Conservation (phyloP, 805 yeast species). For the Yamadazyma endophytica region DNA sequence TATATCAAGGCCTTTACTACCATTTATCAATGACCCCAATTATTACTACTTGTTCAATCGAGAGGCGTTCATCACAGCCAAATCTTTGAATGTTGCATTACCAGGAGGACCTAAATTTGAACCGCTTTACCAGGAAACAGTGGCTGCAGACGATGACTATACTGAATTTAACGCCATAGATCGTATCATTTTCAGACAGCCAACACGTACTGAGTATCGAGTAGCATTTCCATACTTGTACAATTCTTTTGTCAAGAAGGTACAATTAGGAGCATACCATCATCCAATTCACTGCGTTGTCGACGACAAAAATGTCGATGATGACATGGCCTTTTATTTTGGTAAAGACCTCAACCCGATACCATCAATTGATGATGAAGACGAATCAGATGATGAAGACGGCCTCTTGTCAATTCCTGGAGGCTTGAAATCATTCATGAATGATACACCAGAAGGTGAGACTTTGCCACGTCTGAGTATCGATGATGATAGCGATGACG, state of each 20-base stretch:
- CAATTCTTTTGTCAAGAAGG: conserved; percentile 70
- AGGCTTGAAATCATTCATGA: conserved; percentile 50
- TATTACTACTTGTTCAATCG: conserved; percentile 71
- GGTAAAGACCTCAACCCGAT: conserved; percentile 51
- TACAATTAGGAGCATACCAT: conserved; percentile 59
- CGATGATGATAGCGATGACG: conserved; percentile 4
- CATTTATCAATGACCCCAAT: conserved; percentile 56
- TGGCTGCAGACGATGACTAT: conserved; percentile 65
- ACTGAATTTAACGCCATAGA: conserved; percentile 90
- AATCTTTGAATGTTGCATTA: conserved; percentile 78
- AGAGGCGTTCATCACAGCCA: conserved; percentile 82
- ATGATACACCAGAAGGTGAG: conserved; percentile 4
- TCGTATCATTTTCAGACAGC: conserved; percentile 74
- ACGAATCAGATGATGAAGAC: conserved; percentile 4
- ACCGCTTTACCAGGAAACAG: conserved; percentile 63
- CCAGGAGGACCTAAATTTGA: conserved; percentile 98
- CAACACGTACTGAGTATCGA: conserved; percentile 75
- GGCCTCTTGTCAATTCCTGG: conserved; percentile 24
- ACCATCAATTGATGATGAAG: conserved; percentile 16
- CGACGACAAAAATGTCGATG: conserved; percentile 32
- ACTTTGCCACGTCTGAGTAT: too few relatives aligned
- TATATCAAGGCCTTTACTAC: conserved; percentile 65
- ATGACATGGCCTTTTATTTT: conserved; percentile 19
- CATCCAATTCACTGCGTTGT: conserved; percentile 54
- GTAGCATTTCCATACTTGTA: conserved; percentile 85